Base-by-base conservation (phyloP, 2,329 filamentous ascomycete species). In the Diaporthe vaccinii region DNA sequence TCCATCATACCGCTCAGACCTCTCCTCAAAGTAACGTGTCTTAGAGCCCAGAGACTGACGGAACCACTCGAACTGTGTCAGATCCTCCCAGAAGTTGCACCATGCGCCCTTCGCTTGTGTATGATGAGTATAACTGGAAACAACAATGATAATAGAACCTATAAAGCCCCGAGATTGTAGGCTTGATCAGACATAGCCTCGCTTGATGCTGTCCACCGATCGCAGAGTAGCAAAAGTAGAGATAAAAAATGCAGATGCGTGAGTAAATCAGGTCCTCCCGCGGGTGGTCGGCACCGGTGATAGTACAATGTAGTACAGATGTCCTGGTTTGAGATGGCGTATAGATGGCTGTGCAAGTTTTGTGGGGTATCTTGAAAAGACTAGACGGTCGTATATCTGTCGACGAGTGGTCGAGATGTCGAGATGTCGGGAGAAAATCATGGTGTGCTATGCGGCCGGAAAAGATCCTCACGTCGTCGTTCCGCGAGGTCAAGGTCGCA, bases 61-160 rank as follows among this genome's bases (percentile, higher is more conserved):
- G 31, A 20, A 22, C n/a, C 22, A 55, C 15, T 41, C 46, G 46
- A 68, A 51, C n/a, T 41, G 34, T 51, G 31, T 39, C 49, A 41
- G 51, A 28, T 34, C 34, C n/a, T 28, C 49, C 65, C 49, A 22
- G 36, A 69, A 55, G 65, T 65, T 73, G 58, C 74, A 70, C 74
- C 62, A 70, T 62, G 72, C 74, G 62, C 74, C 71, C 57, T 59
- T 74, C 74, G 74, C 74, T 75, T 74, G 67, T 61, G 62, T 67
- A 51, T 74, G 34, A 73, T 62, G 71, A 70, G 55, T 20, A 39
- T 22, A 53, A 62, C 3, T 53, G n/a, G 34, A 61, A 51, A 68
- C 12, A 61, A 62, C 22, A 62, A 49, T 31, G 15, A 28, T 39
- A 41, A 55, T 14, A 46, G 17, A 70, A 53, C 31, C 15, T 20